phyloP scores from a whole-genome alignment of 2,329 filamentous ascomycete species.

The Pestalotiopsis sp. region DNA sequence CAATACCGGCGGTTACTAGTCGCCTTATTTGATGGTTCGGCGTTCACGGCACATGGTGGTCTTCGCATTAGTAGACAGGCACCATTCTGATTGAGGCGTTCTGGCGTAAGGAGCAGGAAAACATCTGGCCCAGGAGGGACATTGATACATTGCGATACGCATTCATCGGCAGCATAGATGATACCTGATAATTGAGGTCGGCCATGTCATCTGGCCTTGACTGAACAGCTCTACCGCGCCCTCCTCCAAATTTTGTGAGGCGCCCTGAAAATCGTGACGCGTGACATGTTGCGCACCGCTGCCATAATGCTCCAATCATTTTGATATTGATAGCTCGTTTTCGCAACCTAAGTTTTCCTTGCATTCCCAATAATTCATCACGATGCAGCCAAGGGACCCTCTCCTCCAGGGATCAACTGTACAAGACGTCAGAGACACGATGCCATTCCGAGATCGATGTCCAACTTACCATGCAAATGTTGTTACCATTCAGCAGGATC shows the following conservation, averaged over 20 bases:
- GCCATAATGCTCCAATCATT: neutral
- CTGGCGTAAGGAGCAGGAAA: neutral
- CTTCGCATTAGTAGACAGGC: slow-evolving; percentile 15
- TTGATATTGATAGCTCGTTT: neutral
- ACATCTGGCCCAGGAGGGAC: neutral
- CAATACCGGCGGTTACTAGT: slow-evolving; percentile 21
- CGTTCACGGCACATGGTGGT: slow-evolving; percentile 8
- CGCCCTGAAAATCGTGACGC: neutral
- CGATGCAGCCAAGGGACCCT: slow-evolving; percentile 59
- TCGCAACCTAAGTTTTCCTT: neutral
- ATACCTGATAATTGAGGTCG: neutral
- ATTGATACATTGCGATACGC: neutral
- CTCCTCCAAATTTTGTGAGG: neutral
- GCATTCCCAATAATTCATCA: slow-evolving; percentile 5
- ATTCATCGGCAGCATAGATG: slow-evolving; percentile 10
- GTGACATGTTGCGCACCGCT: neutral
- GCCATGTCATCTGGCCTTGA: neutral
- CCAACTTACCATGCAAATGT: slow-evolving; percentile 90
- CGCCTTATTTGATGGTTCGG: slow-evolving; percentile 11
- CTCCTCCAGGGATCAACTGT: slow-evolving; percentile 77
- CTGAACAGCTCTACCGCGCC: neutral
- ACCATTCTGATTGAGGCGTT: slow-evolving; percentile 14
- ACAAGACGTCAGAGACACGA: neutral
- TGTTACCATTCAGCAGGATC: slow-evolving; percentile 96
- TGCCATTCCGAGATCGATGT: neutral